phyloP scores from a whole-genome alignment of 2,329 filamentous ascomycete genomes.

The Claviceps africana region DNA sequence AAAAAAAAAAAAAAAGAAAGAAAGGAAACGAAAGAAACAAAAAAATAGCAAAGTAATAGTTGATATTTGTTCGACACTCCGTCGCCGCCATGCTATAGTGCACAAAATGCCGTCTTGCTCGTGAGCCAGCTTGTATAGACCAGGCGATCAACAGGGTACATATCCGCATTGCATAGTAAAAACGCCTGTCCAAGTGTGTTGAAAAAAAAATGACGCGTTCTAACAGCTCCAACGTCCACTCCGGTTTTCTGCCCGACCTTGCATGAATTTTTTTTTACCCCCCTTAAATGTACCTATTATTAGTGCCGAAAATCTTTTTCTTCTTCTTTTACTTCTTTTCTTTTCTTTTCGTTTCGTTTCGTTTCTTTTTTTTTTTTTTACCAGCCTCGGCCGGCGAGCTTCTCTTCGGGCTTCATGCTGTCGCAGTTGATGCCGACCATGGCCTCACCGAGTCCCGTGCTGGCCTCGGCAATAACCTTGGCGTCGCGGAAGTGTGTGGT shows the following conservation, averaged over 20 bases:
- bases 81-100: background rate
- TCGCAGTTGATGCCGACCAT: conserved; percentile 93
- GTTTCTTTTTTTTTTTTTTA: conserved; percentile 24
- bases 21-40: too few relatives aligned
- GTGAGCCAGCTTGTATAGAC: background rate
- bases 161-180: background rate
- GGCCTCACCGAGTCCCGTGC: conserved; percentile 81
- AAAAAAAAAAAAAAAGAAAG: too few relatives aligned
- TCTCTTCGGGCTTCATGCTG: conserved; percentile 63
- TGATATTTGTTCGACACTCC: background rate
- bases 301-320: too few relatives aligned
- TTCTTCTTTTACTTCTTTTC: background rate
- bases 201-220: background rate
- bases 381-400: conserved; percentile 77
- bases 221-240: background rate
- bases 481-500: conserved; percentile 82
- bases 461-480: conserved; percentile 74
- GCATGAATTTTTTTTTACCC: too few relatives aligned
- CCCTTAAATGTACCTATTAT: too few relatives aligned
- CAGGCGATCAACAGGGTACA: background rate
- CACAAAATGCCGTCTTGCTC: background rate
- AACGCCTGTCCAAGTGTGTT: conserved; percentile 4
- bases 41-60: too few relatives aligned
- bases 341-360: background rate
- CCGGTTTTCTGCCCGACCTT: too few relatives aligned